Conservation (phyloP, 2,329 filamentous ascomycete genomes). For the Penicillium sp. region DNA sequence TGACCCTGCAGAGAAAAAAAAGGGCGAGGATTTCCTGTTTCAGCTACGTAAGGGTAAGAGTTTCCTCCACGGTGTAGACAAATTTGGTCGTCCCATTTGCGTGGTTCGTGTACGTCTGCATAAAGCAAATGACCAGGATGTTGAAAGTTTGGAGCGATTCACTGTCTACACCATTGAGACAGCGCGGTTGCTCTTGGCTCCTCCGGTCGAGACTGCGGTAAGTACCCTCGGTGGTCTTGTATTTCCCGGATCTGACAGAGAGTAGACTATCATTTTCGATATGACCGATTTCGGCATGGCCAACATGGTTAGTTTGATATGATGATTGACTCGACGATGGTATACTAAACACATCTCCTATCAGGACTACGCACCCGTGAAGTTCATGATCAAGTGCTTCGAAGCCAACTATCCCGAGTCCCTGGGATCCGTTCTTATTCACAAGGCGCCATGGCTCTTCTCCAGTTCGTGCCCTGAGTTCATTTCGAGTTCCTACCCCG, state of each 20-base stretch:
- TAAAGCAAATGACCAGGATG: slow-evolving; percentile 75
- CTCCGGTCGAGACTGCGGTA: slow-evolving; percentile 88
- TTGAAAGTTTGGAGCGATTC: slow-evolving; percentile 79
- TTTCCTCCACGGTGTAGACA: slow-evolving; percentile 85
- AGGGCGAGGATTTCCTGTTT: slow-evolving; percentile 73
- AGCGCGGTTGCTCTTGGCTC: slow-evolving; percentile 75
- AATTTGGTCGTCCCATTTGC: slow-evolving; percentile 80
- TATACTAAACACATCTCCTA: background rate
- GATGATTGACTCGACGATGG: background rate
- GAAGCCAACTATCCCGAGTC: slow-evolving; percentile 98
- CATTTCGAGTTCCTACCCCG: background rate
- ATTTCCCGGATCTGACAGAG: background rate
- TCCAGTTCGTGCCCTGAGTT: slow-evolving; percentile 60
- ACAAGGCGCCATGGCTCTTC: slow-evolving; percentile 97
- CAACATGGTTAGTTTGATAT: slow-evolving; percentile 70
- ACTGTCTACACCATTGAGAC: slow-evolving; percentile 96
- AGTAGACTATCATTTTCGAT: slow-evolving; percentile 89
- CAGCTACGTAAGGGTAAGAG: slow-evolving; percentile 91
- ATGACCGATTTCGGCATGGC: slow-evolving; percentile 92
- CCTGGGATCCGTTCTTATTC: slow-evolving; percentile 83
- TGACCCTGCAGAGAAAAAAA: slow-evolving; percentile 64
- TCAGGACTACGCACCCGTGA: slow-evolving; percentile 89
- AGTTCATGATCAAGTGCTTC: slow-evolving; percentile 99
- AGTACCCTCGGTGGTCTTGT: slow-evolving; percentile 40
- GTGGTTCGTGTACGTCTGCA: slow-evolving; percentile 82